Percentiles rank a stretch among this genome's conserved stretches.
Conservation (phyloP, 106 monocot genomes). For the Platanthera zijinensis region DNA sequence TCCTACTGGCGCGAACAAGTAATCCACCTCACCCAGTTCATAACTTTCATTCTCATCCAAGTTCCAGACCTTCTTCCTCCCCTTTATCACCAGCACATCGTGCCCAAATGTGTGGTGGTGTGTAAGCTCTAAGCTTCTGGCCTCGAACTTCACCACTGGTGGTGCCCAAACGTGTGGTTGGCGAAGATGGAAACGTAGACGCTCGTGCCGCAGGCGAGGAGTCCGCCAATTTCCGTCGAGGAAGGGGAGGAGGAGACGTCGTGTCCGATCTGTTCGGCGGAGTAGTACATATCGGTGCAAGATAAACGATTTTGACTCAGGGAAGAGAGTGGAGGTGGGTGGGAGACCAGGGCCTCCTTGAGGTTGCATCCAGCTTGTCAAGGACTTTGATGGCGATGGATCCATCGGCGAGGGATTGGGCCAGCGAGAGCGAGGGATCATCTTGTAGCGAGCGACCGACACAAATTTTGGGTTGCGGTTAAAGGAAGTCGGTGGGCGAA, state of each 20-base stretch:
- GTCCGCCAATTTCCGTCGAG: constrained; percentile 40
- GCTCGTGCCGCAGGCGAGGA: constrained; percentile 80
- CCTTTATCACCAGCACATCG: constrained; percentile 70
- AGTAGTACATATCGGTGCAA: constrained; percentile 73
- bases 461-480: too few species aligned
- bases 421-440: too few species aligned
- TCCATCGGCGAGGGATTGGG: too few species aligned
- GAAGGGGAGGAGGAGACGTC: constrained; percentile 23
- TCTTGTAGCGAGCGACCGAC: too few species aligned
- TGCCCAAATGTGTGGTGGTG: constrained; percentile 87
- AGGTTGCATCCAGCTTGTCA: constrained; percentile 33
- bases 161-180: constrained; percentile 79
- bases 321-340: constrained; percentile 53
- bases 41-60: constrained; percentile 59
- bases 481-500: too few species aligned
- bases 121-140: constrained; percentile 81
- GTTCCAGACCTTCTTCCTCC: constrained; percentile 91
- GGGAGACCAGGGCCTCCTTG: constrained; percentile 53
- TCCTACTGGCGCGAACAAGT: constrained; percentile 69
- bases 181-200: constrained; percentile 85
- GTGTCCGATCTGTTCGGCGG: constrained; percentile 43
- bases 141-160: constrained; percentile 62
- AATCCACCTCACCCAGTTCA: constrained; percentile 60
- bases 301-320: constrained; percentile 45
- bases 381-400: too few species aligned